Evolutionary conservation across 345 rosid species (phyloP), one percentile per base, ranked within the genome.

Genomic region (Carallia pectinifolia): DNA sequence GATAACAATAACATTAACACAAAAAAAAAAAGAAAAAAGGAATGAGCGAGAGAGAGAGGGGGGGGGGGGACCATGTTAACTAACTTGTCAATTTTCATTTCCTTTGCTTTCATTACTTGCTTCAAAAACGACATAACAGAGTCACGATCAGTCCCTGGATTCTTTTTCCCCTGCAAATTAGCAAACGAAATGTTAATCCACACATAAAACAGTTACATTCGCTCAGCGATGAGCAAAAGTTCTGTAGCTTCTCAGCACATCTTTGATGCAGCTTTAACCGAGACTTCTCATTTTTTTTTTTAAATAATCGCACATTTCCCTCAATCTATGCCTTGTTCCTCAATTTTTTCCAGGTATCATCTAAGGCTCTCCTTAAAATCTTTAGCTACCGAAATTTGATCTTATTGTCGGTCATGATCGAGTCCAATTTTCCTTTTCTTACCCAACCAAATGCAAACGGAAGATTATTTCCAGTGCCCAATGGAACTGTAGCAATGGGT

Each of bases 361-460:
- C 50, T 44, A 44, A 4, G 13, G 50, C 12, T 44, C 50, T 12
- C 50, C 10, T 44, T 44, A 12, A 15, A 44, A 13, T 16, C 50
- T 44, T 44, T 12, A 44, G 5, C 50, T 44, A 44, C 50, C 12
- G 4, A 44, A 12, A 44, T 44, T 44, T 44, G 50, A 44, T 44
- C 50, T 44, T 44, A 44, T 44, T 44, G 50, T 44, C 13, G 17
- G 12, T 13, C 50, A 10, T 44, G 50, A 4, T 44, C 1, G 12
- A 12, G 50, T 3, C 50, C 50, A 44, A 13, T 44, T 40, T 15
- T 44, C 50, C 4, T 10, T 44, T 44, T 44, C 16, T 29, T 65
- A 91, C 98, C 97, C 98, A 91, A 62, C 97, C 97, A 77, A 94
- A 94, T 0, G 97, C 88, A 80, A 92, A 92, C 7, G 99, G 97